Base-by-base conservation (phyloP, 495 filamentous ascomycete species). In the Penicillium desertorum region DNA sequence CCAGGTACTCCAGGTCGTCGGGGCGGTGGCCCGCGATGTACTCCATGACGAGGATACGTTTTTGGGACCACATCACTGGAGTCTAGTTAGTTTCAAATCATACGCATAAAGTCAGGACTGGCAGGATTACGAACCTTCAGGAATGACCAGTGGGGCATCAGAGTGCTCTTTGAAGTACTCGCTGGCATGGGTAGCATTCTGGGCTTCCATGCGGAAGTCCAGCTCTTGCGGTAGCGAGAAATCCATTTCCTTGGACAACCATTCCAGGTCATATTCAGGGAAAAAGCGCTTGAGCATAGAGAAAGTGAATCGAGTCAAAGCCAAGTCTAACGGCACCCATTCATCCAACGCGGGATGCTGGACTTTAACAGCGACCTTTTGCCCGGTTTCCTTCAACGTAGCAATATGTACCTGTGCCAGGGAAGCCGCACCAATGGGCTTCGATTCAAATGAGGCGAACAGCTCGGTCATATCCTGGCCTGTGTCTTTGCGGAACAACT, bases 301-400 rank as follows among this genome's bases (percentile, higher is more conserved):
- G 67, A 99, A 98, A 2, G 92, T 95, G 60, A 95, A 92, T 34
- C 82, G 76, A 5, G 93, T 99, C 55, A 98, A 79, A 1, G 85
- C 84, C 58, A 98, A 80, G 69, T 99, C 95, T 20, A 99, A 73
- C 16, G 88, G 89, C 10, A 90, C 87, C 92, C 92, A 99, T 78
- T 96, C 88, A 39, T 91, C 88, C 62, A 99, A 75, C 19, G 82
- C 78, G 17, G 95, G 95, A 74, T 99, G 95, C 64, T 99, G 95
- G 16, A 98, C 86, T 73, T 99, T 99, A 58, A 99, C 95, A 1
- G 95, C 95, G n/a, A 98, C 95, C 64, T 86, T 88, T 73, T 89
- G 86, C 9, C 91, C 92, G 17, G 85, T 91, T 64, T 87, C 90
- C 68, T 84, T 90, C 34, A 96, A 74, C 11, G 83, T 90, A n/a